A percentile compares a stretch with the other conserved stretches of the same genome.
phyloP scores from a whole-genome alignment of 2,329 filamentous ascomycete genomes.

The Calonectria hawksworthii region DNA sequence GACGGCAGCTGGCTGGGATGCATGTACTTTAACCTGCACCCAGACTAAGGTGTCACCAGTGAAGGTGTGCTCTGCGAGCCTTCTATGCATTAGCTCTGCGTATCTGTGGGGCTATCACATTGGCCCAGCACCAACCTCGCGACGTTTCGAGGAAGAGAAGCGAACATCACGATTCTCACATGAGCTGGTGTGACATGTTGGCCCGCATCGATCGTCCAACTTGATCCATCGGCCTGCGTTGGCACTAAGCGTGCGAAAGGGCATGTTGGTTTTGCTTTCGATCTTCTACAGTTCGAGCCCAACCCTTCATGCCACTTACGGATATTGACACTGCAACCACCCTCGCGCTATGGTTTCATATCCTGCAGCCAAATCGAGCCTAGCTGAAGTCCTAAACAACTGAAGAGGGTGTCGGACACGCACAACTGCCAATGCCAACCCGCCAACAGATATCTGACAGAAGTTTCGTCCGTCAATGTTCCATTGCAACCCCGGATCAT shows the following conservation, averaged over 20 bases:
- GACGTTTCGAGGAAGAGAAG: neutral
- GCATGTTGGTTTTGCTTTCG: neutral
- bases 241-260: neutral
- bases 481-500: neutral
- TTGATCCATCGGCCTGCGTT: neutral
- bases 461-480: neutral
- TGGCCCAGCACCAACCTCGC: neutral
- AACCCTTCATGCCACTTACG: neutral
- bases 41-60: neutral
- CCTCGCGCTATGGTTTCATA: neutral
- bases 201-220: no score
- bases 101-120: neutral
- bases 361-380: neutral
- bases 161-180: neutral
- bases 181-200: neutral
- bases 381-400: neutral
- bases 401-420: neutral
- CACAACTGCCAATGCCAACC: neutral
- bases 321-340: neutral
- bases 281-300: neutral
- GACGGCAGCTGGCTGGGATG: neutral
- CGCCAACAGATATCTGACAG: neutral
- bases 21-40: neutral
- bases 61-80: neutral
- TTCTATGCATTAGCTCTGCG: slow-evolving; percentile 5